A percentile compares a stretch with the other conserved stretches of the same genome.
Evolutionary conservation across 345 rosid species (phyloP).

Genomic region (Ricinus communis): DNA sequence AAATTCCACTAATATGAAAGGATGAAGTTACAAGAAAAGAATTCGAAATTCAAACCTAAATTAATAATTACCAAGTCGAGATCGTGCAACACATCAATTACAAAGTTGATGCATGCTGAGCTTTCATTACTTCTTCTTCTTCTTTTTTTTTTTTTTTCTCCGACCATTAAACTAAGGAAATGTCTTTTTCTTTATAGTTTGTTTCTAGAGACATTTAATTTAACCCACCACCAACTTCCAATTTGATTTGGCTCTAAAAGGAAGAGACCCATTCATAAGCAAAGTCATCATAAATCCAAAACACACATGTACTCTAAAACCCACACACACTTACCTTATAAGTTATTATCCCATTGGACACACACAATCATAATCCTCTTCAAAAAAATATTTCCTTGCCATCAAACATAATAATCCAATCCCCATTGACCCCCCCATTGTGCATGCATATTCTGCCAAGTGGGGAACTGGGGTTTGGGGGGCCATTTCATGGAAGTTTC

Average conservation of each 20-base stretch:
- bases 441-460: background rate
- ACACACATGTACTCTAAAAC: constrained; percentile 7
- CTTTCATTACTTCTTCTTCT: background rate
- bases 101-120: background rate
- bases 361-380: background rate
- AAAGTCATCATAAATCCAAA: background rate
- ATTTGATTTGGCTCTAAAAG: constrained; percentile 27
- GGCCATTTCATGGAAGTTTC: too few species aligned
- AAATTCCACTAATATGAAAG: too few species aligned
- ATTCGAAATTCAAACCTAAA: background rate
- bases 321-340: background rate
- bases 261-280: constrained; percentile 2
- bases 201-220: background rate
- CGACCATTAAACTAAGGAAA: background rate
- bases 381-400: background rate
- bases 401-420: background rate
- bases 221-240: background rate
- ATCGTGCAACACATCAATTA: background rate
- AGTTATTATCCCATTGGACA: constrained; percentile 11
- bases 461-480: background rate
- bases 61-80: background rate
- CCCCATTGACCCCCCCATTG: background rate
- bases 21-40: too few species aligned
- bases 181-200: background rate
- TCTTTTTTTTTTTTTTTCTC: too few species aligned